Evolutionary conservation across 2,329 filamentous ascomycete genomes (phyloP), one percentile per base, ranked within the genome.

Genomic region (Paecilomyces formosus): DNA sequence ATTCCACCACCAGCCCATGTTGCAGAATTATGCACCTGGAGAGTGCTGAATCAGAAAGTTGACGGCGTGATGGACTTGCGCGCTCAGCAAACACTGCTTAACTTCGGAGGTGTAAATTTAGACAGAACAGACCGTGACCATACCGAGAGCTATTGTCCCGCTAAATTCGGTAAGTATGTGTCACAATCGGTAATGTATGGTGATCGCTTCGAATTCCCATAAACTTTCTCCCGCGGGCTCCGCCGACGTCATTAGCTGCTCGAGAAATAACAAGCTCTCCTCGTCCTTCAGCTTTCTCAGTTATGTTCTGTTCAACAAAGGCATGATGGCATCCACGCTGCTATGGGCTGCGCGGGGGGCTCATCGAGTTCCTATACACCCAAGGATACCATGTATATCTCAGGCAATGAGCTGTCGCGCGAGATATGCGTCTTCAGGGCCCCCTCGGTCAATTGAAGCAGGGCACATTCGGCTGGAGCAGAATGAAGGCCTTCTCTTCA

Each of bases 401-500:
- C 39, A 45, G 39, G 7, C 39, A 21, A 3, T 18, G 15, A n/a
- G 39, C 39, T 18, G n/a, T 45, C 39, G 13, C 35, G 35, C 15
- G 35, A 57, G 50, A 52, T 28, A 26, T 52, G 24, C 22, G 11
- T 26, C 50, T 52, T 52, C 21, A 24, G 22, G 22, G 13, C 11
- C 15, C 6, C 50, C 50, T 52, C 50, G 22, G 7, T 15, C 22
- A 24, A 52, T 52, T 52, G 50, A 52, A 52, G 5, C 50, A 28
- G 93, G 94, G 0, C 92, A 97, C 67, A 96, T 97, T 64, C 79
- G 82, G n/a, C 82, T 89, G 11, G 82, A 80, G 2, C 77, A 87
- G 1, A 88, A 92, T 65, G 90, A 97, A 76, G 87, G 88, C 0
- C 86, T 97, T 53, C 74, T 97, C 6, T 99, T 95, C 77, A 87